phyloP scores from a whole-genome alignment of 805 yeast genomes.

The Komagataella phaffii region DNA sequence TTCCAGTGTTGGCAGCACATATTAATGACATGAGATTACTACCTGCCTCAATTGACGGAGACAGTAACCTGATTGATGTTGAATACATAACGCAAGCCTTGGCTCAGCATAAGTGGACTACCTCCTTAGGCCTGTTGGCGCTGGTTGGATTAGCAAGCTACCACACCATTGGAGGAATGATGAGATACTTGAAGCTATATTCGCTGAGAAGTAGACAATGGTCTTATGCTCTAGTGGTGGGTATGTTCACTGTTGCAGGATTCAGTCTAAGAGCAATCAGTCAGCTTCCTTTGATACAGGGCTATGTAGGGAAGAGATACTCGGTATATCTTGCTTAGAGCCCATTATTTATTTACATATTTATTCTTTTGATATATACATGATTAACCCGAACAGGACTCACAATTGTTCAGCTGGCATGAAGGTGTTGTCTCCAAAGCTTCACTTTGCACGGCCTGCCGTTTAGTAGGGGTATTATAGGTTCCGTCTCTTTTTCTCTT shows the following conservation, averaged over 20 bases:
- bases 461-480: neutral
- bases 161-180: slow-evolving; percentile 41
- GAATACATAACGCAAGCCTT: slow-evolving; percentile 33
- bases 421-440: slow-evolving; percentile 8
- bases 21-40: slow-evolving; percentile 28
- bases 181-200: slow-evolving; percentile 29
- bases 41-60: slow-evolving; percentile 51
- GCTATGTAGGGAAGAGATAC: slow-evolving; percentile 11
- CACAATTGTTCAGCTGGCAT: slow-evolving; percentile 16
- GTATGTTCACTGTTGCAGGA: slow-evolving; percentile 21
- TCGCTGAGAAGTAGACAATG: slow-evolving; percentile 24
- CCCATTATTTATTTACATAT: slow-evolving; percentile 1
- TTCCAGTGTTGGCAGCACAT: slow-evolving; percentile 33
- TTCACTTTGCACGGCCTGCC: neutral
- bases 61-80: slow-evolving; percentile 40
- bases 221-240: slow-evolving; percentile 28
- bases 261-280: slow-evolving; percentile 18
- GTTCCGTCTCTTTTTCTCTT: neutral
- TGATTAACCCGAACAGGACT: slow-evolving; percentile 22
- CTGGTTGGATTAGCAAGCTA: slow-evolving; percentile 29
- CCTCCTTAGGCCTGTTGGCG: slow-evolving; percentile 16
- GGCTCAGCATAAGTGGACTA: slow-evolving; percentile 4
- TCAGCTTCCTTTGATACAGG: slow-evolving; percentile 10
- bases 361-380: neutral
- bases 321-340: slow-evolving; percentile 5